Evolutionary conservation across 1,139 yeast species (phyloP), one percentile per base, ranked within the genome.

Genomic region (Yamadazyma spencermartinsiae): DNA sequence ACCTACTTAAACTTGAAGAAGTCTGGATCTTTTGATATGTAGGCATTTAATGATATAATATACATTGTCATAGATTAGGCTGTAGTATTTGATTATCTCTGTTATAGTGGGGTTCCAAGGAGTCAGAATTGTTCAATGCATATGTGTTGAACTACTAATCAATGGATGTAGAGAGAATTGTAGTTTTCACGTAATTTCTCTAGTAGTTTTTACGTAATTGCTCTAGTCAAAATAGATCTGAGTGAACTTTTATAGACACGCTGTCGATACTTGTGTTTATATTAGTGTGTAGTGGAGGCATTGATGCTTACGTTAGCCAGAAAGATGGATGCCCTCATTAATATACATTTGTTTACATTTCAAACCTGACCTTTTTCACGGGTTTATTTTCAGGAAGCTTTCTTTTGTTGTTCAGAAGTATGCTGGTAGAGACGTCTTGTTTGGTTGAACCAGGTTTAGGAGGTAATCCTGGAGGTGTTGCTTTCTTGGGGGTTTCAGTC

Each of bases 1-100:
- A 67, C 78, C 44, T 79, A 63, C 61, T 82, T 80, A 67, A 90
- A 84, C 70, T 66, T 83, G 72, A 80, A 79, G 76, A 85, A 86
- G 74, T 70, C 87, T 43, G 94, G 94, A 63, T 60, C 74, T 46
- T 66, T 76, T 49, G 57, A 55, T 49, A 42, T 46, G 42, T 52
- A 51, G 38, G 27, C 9, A 5, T 27, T 23, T 23, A 23, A 23
- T 12, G 6, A 27, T 4, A 12, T 13, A 27, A 27, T 27, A 27
- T 27, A 27, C 11, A 27, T n/a, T 27, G 15, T 27, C 30, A 27
- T 27, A 15, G 18, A 11, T 23, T 7, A 11, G 8, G 26, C n/a
- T 8, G 7, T 20, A 20, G 24, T 8, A 20, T 8, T 20, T 11
- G 11, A 11, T n/a, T n/a, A n/a, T n/a, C n/a, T n/a, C n/a, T n/a